A percentile compares a stretch with the other conserved stretches of the same genome.
phyloP scores from a whole-genome alignment of 2,329 filamentous ascomycete species.

The Emydomyces testavorans region DNA sequence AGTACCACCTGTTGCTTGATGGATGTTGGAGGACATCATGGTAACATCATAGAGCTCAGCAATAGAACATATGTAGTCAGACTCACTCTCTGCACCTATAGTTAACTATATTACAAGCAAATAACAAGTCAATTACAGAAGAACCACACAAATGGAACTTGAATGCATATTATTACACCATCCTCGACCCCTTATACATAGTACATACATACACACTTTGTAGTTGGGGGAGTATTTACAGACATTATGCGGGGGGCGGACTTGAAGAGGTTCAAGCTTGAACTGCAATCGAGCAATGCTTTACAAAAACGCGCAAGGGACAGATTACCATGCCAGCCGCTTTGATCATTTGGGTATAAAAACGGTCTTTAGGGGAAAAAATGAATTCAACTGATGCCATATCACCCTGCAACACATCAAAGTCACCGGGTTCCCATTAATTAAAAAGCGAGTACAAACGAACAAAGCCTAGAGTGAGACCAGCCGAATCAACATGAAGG shows the following conservation, averaged over 20 bases:
- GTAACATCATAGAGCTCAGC: too few relatives aligned
- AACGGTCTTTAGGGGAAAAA: not conserved
- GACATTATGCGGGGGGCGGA: not conserved
- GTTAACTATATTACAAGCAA: too few relatives aligned
- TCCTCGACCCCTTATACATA: too few relatives aligned
- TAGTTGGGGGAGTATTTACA: not conserved
- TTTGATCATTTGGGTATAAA: slow-evolving; percentile 2
- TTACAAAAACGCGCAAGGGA: not conserved
- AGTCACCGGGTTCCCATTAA: not conserved
- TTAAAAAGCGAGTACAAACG: not conserved
- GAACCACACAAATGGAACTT: too few relatives aligned
- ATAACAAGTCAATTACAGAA: too few relatives aligned
- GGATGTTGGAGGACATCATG: too few relatives aligned
- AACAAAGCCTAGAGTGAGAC: not conserved
- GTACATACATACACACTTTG: not conserved
- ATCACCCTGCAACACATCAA: not conserved
- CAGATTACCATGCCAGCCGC: not conserved
- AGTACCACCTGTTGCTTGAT: too few relatives aligned
- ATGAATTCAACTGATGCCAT: slow-evolving; percentile 1
- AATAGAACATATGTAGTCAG: too few relatives aligned
- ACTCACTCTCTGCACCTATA: too few relatives aligned
- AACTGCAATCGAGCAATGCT: not conserved
- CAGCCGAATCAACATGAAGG: too few relatives aligned
- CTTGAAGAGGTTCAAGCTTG: not conserved
- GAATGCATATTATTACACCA: too few relatives aligned